Conservation (phyloP, 352 stramenopile genomes). For the Globisporangium emineosum region DNA sequence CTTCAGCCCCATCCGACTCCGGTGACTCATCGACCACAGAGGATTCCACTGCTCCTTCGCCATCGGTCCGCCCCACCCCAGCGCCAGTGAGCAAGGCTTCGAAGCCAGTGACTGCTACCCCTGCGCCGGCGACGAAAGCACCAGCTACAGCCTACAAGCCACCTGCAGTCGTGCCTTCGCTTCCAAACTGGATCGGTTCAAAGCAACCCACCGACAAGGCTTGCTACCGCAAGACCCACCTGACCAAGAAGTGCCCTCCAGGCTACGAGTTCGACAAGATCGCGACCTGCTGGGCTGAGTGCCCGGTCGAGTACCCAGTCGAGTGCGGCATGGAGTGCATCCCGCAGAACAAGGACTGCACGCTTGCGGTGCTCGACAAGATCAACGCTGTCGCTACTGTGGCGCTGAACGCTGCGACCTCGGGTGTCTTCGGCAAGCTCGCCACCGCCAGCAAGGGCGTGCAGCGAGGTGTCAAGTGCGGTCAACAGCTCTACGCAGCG, state of each 20-base stretch:
- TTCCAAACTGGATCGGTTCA: slow-evolving; percentile 24
- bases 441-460: slow-evolving; percentile 37
- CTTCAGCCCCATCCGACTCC: too few species aligned
- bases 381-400: slow-evolving; percentile 42
- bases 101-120: neutral
- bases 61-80: neutral
- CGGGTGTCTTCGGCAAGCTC: slow-evolving; percentile 53
- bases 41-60: too few species aligned
- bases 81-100: slow-evolving; percentile 6
- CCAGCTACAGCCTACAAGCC: too few species aligned
- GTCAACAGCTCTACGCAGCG: slow-evolving; percentile 41
- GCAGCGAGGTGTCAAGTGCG: slow-evolving; percentile 45
- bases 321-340: slow-evolving; percentile 69
- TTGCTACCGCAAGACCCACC: slow-evolving; percentile 25
- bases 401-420: slow-evolving; percentile 45
- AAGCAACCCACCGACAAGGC: slow-evolving; percentile 15
- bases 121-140: neutral
- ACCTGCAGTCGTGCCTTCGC: slow-evolving; percentile 2
- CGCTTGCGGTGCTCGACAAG: slow-evolving; percentile 46
- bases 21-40: too few species aligned
- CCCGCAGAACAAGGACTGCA: slow-evolving; percentile 64
- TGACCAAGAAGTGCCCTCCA: slow-evolving; percentile 19
- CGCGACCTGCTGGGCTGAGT: slow-evolving; percentile 62
- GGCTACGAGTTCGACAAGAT: slow-evolving; percentile 38
- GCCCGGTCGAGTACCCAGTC: slow-evolving; percentile 69